Evolutionary conservation across 805 yeast species (phyloP).

Genomic region (Yamadazyma phyllophila): DNA sequence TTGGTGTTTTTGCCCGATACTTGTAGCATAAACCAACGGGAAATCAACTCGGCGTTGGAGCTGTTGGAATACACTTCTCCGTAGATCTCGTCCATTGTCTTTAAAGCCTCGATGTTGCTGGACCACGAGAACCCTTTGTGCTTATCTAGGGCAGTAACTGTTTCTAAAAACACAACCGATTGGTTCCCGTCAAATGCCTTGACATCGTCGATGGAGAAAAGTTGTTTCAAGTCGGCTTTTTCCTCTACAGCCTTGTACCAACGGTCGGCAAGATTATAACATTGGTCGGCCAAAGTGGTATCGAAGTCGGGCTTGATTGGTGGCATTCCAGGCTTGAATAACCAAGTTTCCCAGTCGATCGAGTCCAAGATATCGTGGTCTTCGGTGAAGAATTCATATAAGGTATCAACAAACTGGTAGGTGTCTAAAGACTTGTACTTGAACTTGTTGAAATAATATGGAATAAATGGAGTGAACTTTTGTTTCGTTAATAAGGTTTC

Average conservation of each 20-base stretch:
- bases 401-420: conserved; percentile 71
- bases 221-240: conserved; percentile 15
- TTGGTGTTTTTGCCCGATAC: conserved; percentile 49
- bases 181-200: conserved; percentile 68
- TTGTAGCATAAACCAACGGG: conserved; percentile 73
- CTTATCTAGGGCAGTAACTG: conserved; percentile 52
- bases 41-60: conserved; percentile 75
- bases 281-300: conserved; percentile 72
- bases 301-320: conserved; percentile 77
- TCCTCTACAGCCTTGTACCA: conserved; percentile 51
- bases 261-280: conserved; percentile 58
- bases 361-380: conserved; percentile 54
- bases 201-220: conserved; percentile 52
- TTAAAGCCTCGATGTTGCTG: conserved; percentile 30
- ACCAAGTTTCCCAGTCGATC: conserved; percentile 86
- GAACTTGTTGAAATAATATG: conserved; percentile 69
- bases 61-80: conserved; percentile 44
- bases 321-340: conserved; percentile 81
- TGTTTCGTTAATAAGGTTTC: conserved; percentile 62
- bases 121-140: conserved; percentile 36
- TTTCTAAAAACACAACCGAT: conserved; percentile 73
- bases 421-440: conserved; percentile 74
- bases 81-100: conserved; percentile 35
- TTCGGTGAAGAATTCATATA: conserved; percentile 62
- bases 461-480: conserved; percentile 76